Evolutionary conservation across 2,329 filamentous ascomycete species (phyloP), one percentile per base, ranked within the genome.

Genomic region (Pyricularia pennisetigena): DNA sequence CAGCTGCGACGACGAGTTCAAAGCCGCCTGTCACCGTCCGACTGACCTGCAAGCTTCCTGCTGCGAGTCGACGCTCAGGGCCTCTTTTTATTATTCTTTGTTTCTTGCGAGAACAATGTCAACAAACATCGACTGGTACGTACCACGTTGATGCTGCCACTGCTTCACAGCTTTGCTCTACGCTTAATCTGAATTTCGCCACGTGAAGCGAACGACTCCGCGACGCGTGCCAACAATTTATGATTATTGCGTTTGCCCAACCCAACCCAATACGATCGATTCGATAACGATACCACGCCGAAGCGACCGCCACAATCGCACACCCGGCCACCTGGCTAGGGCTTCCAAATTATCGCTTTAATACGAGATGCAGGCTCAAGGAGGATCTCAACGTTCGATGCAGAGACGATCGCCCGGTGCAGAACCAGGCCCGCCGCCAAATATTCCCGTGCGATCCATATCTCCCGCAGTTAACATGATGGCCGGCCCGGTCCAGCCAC

Each of bases 361-460:
- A 20, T 28, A 62, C 59, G 59, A 62, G 59, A 86, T 87, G 84
- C 84, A 86, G 76, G 78, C 82, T 69, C 78, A 82, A 65, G 78
- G 78, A 70, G 78, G 80, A 20, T 82, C 85, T 68, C 83, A 85
- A 77, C 81, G 86, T 75, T 79, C 80, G 65, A 79, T 85, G 74
- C 86, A 87, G 74, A 84, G 88, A 72, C 85, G 87, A 73, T 89
- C 87, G 66, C 87, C 88, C n/a, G 86, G 82, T 70, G 84, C 82
- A 49, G 88, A 90, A 71, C 82, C 83, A 74, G 85, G 84, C 67
- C 85, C 83, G 73, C 83, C 86, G 66, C 81, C 85, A 68, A 85
- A 80, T 76, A 80, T 86, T 71, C 82, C 85, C 68, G 76, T 80
- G 68, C 83, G 86, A 68, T 80, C 85, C 65, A 88, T 87, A 74